Evolutionary conservation across 139 green algal genomes (phyloP).

Genomic region (Picochlorum sp.): DNA sequence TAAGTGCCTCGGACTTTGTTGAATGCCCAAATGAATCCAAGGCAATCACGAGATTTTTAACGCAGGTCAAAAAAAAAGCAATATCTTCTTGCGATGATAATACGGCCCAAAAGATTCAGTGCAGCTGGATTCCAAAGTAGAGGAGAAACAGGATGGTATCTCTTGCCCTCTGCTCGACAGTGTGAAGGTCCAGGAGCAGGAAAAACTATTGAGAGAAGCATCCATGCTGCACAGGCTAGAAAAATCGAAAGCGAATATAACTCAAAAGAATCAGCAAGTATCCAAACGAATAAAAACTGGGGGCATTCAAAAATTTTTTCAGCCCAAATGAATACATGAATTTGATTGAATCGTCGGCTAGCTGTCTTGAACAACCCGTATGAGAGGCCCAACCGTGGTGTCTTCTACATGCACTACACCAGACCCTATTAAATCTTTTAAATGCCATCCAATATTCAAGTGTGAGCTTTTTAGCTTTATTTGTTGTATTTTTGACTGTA

Average conservation of each 20-base stretch:
- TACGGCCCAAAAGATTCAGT: not conserved
- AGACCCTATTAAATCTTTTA: slow-evolving; percentile 34
- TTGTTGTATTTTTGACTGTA: slow-evolving; percentile 34
- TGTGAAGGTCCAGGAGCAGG: slow-evolving; percentile 26
- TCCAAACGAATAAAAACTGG: not conserved
- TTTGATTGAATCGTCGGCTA: no score
- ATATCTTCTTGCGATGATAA: not conserved
- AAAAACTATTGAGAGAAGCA: slow-evolving; percentile 20
- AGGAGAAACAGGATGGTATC: not conserved
- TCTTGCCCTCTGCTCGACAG: not conserved
- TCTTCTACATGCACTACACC: slow-evolving; percentile 6
- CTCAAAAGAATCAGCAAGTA: not conserved
- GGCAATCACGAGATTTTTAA: slow-evolving; percentile 36
- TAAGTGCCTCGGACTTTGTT: slow-evolving; percentile 49
- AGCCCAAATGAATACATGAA: no score
- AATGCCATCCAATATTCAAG: slow-evolving; percentile 34
- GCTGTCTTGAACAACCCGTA: no score
- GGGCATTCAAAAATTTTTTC: not conserved
- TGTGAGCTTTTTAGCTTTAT: slow-evolving; percentile 22
- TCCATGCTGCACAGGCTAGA: not conserved
- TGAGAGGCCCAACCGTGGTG: slow-evolving; percentile 26
- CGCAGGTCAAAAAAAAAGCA: not conserved
- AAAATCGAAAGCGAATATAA: not conserved
- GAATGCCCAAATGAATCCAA: slow-evolving; percentile 6
- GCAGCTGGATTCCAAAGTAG: no score